These are phyloP conservation scores for Colletotrichum sp. DNA, from an alignment of 2,329 filamentous ascomycete species.

Conservation along the genomic window DNA sequence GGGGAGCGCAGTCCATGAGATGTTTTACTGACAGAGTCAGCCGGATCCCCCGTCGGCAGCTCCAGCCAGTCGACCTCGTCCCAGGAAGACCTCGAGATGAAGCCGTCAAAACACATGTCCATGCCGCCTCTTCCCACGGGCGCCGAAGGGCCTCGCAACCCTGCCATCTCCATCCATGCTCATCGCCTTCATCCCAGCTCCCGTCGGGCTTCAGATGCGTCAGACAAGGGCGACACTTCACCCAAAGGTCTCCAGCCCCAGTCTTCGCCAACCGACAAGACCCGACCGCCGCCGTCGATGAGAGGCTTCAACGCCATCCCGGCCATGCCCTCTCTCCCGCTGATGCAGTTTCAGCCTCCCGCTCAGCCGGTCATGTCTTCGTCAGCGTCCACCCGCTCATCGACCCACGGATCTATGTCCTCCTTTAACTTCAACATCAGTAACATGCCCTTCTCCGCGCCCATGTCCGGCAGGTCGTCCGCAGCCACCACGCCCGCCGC, in stretches of 20 bases:
- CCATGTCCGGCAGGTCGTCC: slow-evolving; percentile 17
- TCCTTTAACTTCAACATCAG: slow-evolving; percentile 19
- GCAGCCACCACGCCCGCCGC: slow-evolving; percentile 18
- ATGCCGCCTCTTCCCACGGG: background rate
- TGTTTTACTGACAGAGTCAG: background rate
- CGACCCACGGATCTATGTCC: slow-evolving; percentile 5
- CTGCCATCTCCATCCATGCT: background rate
- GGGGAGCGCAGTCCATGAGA: background rate
- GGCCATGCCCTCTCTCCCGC: background rate
- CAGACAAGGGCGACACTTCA: slow-evolving; percentile 20
- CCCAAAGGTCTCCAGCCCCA: background rate
- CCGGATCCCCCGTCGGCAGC: slow-evolving; percentile 37
- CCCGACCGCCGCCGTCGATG: slow-evolving; percentile 32
- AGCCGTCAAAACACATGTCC: slow-evolving; percentile 24
- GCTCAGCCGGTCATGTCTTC: background rate
- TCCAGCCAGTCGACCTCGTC: slow-evolving; percentile 42
- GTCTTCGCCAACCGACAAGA: background rate
- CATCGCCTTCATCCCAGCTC: slow-evolving; percentile 31
- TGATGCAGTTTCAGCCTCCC: slow-evolving; percentile 2
- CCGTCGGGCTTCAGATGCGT: slow-evolving; percentile 34
- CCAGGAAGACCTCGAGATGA: slow-evolving; percentile 45
- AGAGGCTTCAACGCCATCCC: slow-evolving; percentile 32
- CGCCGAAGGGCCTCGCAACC: background rate
- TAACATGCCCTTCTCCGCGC: slow-evolving; percentile 10
- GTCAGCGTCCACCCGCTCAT: slow-evolving; percentile 15